phyloP scores from a whole-genome alignment of 2,329 filamentous ascomycete species.

The Pleurostoma richardsiae region DNA sequence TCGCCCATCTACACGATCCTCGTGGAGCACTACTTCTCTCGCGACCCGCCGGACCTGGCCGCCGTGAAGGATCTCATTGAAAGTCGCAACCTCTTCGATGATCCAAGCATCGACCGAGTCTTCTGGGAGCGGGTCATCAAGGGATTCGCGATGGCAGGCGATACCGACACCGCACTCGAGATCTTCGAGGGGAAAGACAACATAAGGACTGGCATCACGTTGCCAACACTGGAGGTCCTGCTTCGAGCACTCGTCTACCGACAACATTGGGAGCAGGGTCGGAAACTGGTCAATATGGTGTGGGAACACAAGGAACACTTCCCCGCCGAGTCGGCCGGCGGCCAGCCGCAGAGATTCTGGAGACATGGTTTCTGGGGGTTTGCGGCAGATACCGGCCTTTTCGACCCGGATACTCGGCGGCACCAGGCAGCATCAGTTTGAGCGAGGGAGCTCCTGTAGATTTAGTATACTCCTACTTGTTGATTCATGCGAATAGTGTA shows the following conservation, averaged over 20 bases:
- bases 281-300: slow-evolving; percentile 17
- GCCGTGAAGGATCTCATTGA: slow-evolving; percentile 57
- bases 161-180: slow-evolving; percentile 41
- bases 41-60: slow-evolving; percentile 50
- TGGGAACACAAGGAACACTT: slow-evolving; percentile 13
- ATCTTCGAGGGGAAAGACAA: slow-evolving; percentile 40
- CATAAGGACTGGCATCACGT: slow-evolving; percentile 32
- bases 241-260: slow-evolving; percentile 22
- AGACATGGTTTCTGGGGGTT: slow-evolving; percentile 46
- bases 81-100: slow-evolving; percentile 41
- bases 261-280: slow-evolving; percentile 14
- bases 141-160: slow-evolving; percentile 54
- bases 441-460: no score
- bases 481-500: no score
- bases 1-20: slow-evolving; percentile 72
- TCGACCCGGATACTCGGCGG: background rate
- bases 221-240: slow-evolving; percentile 37
- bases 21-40: slow-evolving; percentile 60
- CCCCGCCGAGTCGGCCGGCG: slow-evolving; percentile 11
- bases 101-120: slow-evolving; percentile 43
- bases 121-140: slow-evolving; percentile 69
- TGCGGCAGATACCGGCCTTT: slow-evolving; percentile 23
- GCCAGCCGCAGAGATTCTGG: slow-evolving; percentile 29
- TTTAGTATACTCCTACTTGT: no score
- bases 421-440: no score